Evolutionary conservation across 2,329 filamentous ascomycete genomes (phyloP).

Genomic region (Eutypella sp.): DNA sequence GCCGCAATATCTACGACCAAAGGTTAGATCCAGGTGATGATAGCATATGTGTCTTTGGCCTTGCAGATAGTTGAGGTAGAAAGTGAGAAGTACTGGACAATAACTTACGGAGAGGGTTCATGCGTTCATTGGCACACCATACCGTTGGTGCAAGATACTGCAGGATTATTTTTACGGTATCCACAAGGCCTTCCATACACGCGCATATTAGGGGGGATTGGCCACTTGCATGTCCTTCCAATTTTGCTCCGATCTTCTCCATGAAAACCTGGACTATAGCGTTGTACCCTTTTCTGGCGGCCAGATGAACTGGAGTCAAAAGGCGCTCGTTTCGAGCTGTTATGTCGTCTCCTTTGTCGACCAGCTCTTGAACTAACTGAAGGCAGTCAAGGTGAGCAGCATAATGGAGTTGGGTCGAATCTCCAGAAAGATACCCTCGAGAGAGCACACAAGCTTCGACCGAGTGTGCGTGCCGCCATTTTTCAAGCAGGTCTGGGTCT

Average conservation of each 20-base stretch:
- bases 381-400: neutral
- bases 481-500: neutral
- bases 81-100: neutral
- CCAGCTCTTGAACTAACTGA: neutral
- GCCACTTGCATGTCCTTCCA: neutral
- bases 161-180: neutral
- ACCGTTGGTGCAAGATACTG: neutral
- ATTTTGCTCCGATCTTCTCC: neutral
- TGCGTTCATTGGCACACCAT: neutral
- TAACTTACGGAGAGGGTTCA: neutral
- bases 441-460: too few relatives aligned
- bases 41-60: neutral
- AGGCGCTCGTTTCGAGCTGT: neutral
- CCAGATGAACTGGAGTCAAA: neutral
- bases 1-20: neutral
- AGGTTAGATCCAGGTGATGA: neutral
- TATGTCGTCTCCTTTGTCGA: neutral
- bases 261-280: neutral
- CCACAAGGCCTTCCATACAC: neutral
- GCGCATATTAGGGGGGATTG: neutral
- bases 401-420: neutral
- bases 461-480: neutral
- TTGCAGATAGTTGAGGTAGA: neutral
- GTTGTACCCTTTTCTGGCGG: neutral
- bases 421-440: neutral